phyloP scores from a whole-genome alignment of 2,329 filamentous ascomycete species.

The Aspergillus sclerotialis region DNA sequence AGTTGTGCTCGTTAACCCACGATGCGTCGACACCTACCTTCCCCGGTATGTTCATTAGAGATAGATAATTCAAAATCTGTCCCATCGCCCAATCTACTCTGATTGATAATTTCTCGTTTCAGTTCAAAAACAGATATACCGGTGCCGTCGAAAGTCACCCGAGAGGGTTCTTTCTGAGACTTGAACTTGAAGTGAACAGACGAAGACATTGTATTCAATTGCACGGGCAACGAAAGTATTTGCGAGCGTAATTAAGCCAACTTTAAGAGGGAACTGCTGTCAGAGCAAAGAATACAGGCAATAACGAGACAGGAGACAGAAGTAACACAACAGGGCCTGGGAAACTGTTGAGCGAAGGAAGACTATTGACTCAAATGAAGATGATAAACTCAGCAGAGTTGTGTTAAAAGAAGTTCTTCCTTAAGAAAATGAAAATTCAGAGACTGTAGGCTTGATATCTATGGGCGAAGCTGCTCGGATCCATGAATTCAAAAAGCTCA shows the following conservation, averaged over 20 bases:
- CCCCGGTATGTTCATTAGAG: conserved; percentile 82
- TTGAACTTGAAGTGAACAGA: conserved; percentile 99
- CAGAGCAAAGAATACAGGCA: conserved; percentile 19
- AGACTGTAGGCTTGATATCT: conserved; percentile 19
- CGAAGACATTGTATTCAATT: conserved; percentile 67
- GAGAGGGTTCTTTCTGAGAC: conserved; percentile 89
- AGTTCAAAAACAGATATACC: conserved; percentile 97
- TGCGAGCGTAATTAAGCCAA: conserved; percentile 23
- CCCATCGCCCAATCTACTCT: conserved; percentile 88
- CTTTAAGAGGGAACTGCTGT: conserved; percentile 17
- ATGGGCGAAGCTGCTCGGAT: conserved; percentile 18
- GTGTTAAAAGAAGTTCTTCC: conserved; percentile 5
- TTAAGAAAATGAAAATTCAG: conserved; percentile 10
- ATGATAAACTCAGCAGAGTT: conserved; percentile 3
- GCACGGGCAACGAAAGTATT: conserved; percentile 20
- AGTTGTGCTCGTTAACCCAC: background rate
- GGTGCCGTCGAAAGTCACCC: conserved; percentile 94
- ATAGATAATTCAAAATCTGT: conserved; percentile 95
- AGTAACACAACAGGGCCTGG: conserved; percentile 10
- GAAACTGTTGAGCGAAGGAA: conserved; percentile 10
- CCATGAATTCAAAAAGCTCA: conserved; percentile 19
- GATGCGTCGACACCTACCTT: conserved; percentile 56
- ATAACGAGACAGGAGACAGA: conserved; percentile 12
- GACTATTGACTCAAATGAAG: conserved; percentile 10
- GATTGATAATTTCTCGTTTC: conserved; percentile 95